phyloP scores from a whole-genome alignment of 2,329 filamentous ascomycete species.

The Fusarium foetens region DNA sequence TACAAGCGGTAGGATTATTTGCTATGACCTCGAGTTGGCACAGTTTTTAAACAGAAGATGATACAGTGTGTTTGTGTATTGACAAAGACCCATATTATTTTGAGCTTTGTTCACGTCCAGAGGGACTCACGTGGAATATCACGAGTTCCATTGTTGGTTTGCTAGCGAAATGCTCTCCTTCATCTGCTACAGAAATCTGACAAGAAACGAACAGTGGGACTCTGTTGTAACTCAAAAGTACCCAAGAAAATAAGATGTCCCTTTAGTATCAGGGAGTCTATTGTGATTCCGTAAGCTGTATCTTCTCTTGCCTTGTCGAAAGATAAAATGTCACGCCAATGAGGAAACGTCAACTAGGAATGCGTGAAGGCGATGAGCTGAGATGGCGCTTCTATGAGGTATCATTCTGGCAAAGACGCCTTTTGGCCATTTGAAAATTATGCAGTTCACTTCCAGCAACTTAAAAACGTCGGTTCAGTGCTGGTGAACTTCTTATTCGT shows the following conservation, averaged over 20 bases:
- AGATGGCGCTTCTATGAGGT: fast-evolving
- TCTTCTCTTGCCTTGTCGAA: neutral
- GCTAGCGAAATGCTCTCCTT: neutral
- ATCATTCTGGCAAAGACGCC: fast-evolving
- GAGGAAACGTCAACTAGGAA: fast-evolving
- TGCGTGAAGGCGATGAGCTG: fast-evolving
- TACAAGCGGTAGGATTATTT: neutral
- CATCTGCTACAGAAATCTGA: no score
- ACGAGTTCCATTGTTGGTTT: neutral
- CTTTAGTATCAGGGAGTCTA: neutral
- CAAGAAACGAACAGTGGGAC: neutral
- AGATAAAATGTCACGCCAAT: fast-evolving
- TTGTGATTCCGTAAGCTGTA: fast-evolving
- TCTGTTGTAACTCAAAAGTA: fast-evolving
- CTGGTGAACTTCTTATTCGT: neutral
- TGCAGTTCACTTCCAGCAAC: fast-evolving
- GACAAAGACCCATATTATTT: neutral
- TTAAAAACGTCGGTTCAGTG: fast-evolving
- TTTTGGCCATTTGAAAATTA: fast-evolving
- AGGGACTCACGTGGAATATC: neutral
- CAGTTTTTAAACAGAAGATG: neutral
- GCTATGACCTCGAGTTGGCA: neutral
- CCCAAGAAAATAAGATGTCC: fast-evolving
- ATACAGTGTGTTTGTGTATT: no score
- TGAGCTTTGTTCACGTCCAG: neutral